Base-by-base conservation (phyloP, 164 flowering plant genomes). In the Liquidambar formosana region DNA sequence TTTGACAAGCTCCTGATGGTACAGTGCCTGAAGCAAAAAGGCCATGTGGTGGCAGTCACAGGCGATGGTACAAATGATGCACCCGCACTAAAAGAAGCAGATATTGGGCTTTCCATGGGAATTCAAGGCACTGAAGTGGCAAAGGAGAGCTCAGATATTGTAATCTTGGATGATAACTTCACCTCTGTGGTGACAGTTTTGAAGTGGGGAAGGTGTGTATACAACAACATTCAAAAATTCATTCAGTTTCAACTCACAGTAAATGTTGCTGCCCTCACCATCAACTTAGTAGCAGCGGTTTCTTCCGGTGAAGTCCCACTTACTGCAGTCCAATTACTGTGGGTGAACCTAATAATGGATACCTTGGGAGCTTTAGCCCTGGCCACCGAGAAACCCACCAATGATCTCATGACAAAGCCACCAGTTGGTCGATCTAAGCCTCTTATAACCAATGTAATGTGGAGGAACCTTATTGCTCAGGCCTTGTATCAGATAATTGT, bases 221-320 rank as follows among this genome's bases (percentile, higher is more conserved):
- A 74, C 64, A 78, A 60, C 75, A 84, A 79, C 76, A 77, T 84
- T 28, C 86, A 85, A 57, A 82, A 80, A 64, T 82, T 81, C 77
- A 74, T 82, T 49, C 86, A 85, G 60, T 85, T 82, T 66, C 84
- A 78, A 52, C 84, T 85, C 54, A 85, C 88, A 3, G 82, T 79
- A 3, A 82, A 79, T 67, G 76, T 78, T 27, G 83, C 82, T 13
- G 83, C 83, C 16, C 77, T 80, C 10, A 74, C 38, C 8, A 76
- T 82, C 65, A 82, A 80, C 72, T 71, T 81, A 14, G 72, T 75
- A 18, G 82, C 81, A 10, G 81, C 84, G 0, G 73, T 75, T 41
- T 79, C 82, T 21, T 52, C 84, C 0, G 80, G 84, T 19, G 52
- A 77, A 28, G 81, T 77, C 48, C 80, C 83, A 0, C 63, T 81